Evolutionary conservation across 768 basidiomycete genomes (phyloP), one percentile per base, ranked within the genome.

Genomic region (Pisolithus albus): DNA sequence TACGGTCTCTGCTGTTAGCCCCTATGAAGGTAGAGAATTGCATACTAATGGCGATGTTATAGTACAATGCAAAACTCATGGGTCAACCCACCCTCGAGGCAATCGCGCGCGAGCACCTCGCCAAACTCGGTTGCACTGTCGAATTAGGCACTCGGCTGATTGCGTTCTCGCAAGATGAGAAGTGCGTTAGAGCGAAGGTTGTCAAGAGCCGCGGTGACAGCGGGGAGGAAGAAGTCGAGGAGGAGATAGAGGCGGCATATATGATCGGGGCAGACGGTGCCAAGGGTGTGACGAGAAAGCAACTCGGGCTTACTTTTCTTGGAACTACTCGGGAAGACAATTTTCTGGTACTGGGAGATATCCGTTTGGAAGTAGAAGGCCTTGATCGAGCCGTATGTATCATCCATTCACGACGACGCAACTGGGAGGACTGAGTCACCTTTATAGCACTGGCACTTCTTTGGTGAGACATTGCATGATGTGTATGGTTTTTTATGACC

Each of bases 261-360:
- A 54, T 79, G 1, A 59, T 77, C 13, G 75, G 75, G 1, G 61
- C 69, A 0, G 78, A 77, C 53, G 73, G 74, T 16, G 75, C 71
- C 0, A 64, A 50, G 45, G 74, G 64, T 15, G 38, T 65, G 4
- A 67, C 67, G 7, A 64, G 78, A 18, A 74, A 72, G 51, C 56
- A 61, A 36, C 64, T 75, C 3, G 75, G 73, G 0, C 54, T 79
- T 6, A 57, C 62, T 0, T 79, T 79, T 53, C 52, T 71, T 0
- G 77, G 77, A 0, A 67, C 77, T 51, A 73, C 70, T 0, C 58
- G 51, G 9, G 55, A 67, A 4, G 59, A 59, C 5, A 56, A 69
- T 19, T 21, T 49, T 3, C 43, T 63, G 2, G 49, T 72, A 0
- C 59, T 67, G 7, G 76, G 68, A 1, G 74, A 80, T 52, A 64